A percentile compares a stretch with the other conserved stretches of the same genome.
Conservation (phyloP, 129 eudicot species). For the Kitagawia praeruptora region DNA sequence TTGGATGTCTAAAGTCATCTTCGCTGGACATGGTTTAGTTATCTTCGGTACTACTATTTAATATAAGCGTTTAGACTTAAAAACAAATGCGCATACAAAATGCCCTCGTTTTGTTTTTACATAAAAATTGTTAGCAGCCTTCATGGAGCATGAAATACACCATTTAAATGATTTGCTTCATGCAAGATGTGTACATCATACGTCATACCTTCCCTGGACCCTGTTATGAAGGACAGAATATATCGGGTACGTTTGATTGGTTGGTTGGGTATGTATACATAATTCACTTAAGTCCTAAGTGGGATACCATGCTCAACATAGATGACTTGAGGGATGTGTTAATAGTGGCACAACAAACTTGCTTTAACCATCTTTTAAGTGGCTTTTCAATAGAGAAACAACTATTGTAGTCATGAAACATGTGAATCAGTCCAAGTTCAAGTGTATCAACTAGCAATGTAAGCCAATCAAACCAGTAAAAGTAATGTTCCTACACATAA, state of each 20-base stretch:
- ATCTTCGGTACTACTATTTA: neutral
- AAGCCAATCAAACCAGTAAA: neutral
- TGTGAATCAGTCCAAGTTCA: neutral
- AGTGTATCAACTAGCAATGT: neutral
- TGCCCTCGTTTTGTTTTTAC: neutral
- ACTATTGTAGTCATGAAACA: conserved; percentile 4
- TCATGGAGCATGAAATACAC: neutral
- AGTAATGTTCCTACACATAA: neutral
- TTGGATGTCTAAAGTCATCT: neutral
- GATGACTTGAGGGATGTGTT: neutral
- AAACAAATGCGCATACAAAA: neutral
- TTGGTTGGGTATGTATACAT: neutral
- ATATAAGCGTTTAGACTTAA: neutral
- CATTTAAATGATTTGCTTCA: neutral
- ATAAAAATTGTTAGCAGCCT: neutral
- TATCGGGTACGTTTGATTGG: too few species aligned
- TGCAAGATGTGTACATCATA: neutral
- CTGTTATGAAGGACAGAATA: too few species aligned
- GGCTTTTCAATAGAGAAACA: neutral
- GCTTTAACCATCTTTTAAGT: neutral
- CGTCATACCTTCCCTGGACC: too few species aligned
- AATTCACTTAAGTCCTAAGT: neutral
- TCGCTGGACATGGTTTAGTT: neutral
- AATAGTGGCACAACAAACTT: neutral
- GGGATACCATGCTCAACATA: neutral